Evolutionary conservation across 2,329 filamentous ascomycete genomes (phyloP).

Genomic region (Fusarium sp.): DNA sequence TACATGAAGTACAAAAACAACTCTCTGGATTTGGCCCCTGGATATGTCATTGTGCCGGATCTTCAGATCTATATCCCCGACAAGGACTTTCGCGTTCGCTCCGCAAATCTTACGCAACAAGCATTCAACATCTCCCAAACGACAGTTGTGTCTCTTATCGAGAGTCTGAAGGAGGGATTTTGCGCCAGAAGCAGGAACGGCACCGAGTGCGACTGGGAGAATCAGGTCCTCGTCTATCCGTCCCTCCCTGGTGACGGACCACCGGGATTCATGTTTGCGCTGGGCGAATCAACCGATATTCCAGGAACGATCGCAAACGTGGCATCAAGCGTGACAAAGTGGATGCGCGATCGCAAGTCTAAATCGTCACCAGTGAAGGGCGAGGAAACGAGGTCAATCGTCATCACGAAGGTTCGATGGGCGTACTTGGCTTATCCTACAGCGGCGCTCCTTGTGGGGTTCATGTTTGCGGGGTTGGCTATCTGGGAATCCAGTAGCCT

Average conservation of each 20-base stretch:
- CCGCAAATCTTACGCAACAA: neutral
- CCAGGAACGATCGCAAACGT: neutral
- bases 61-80: slow-evolving; percentile 20
- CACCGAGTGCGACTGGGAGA: neutral
- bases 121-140: slow-evolving; percentile 20
- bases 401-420: slow-evolving; percentile 9
- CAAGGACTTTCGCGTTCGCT: neutral
- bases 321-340: slow-evolving; percentile 18
- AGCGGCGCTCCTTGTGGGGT: neutral
- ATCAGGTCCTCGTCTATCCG: slow-evolving; percentile 1
- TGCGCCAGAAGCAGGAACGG: neutral
- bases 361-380: neutral
- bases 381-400: neutral
- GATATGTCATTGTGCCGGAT: neutral
- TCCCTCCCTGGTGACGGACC: neutral
- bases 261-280: neutral
- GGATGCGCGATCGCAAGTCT: slow-evolving; percentile 20
- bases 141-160: neutral
- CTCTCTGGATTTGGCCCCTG: neutral
- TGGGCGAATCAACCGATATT: neutral
- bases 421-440: slow-evolving; percentile 1
- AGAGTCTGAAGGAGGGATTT: slow-evolving; percentile 6
- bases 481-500: slow-evolving; percentile 7
- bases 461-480: neutral
- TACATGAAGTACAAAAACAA: slow-evolving; percentile 10